Evolutionary conservation across 768 basidiomycete genomes (phyloP).

Genomic region (Tephrocybe rancida): DNA sequence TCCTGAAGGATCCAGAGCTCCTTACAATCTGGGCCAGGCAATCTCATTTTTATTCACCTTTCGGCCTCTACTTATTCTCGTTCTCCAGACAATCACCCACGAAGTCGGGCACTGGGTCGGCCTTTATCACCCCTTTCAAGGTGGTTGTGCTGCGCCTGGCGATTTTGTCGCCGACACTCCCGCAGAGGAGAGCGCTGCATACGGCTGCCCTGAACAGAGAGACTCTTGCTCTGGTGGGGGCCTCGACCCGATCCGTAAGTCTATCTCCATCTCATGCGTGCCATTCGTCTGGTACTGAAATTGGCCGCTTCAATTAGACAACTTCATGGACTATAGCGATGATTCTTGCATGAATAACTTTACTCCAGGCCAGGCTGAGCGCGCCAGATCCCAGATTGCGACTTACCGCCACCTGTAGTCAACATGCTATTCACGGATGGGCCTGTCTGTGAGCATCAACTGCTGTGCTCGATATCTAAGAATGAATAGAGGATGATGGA

Average conservation of each 20-base stretch:
- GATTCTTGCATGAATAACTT: constrained; percentile 53
- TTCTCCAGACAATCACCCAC: constrained; percentile 47
- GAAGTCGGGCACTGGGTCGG: constrained; percentile 64
- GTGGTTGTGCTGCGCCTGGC: constrained; percentile 42
- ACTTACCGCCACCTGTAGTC: constrained; percentile 35
- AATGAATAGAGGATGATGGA: no score
- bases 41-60: not conserved
- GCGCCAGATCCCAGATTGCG: constrained; percentile 39
- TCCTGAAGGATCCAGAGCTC: constrained; percentile 41
- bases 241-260: constrained; percentile 45
- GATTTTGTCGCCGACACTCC: constrained; percentile 33
- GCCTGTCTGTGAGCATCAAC: no score
- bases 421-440: no score
- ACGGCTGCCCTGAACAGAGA: constrained; percentile 40
- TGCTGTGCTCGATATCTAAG: no score
- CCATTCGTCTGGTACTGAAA: not conserved
- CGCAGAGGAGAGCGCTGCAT: constrained; percentile 36
- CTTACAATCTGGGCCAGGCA: constrained; percentile 46
- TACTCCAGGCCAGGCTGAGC: constrained; percentile 44
- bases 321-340: constrained; percentile 56
- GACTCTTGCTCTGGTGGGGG: constrained; percentile 39
- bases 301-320: constrained; percentile 28
- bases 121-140: constrained; percentile 61
- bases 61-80: not conserved
- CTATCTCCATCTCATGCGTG: not conserved